Evolutionary conservation across 1,284 basidiomycete genomes (phyloP), one percentile per base, ranked within the genome.

Genomic region (Ceratorhiza oryzae-sativae): DNA sequence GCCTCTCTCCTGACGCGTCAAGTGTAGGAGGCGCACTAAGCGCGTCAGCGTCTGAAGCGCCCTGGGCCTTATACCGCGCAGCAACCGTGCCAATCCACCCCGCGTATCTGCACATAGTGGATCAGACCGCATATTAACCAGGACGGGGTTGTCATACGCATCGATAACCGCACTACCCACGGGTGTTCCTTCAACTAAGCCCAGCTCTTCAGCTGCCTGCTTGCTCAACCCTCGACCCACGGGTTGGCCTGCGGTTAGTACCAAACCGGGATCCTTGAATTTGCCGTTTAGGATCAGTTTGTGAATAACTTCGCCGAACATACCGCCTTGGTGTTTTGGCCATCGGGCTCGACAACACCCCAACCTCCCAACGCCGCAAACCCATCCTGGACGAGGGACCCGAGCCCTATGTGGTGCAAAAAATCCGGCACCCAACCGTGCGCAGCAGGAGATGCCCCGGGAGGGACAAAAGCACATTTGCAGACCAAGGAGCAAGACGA

Each of bases 81-180:
- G 93, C 97, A 45, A 98, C 89, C 0, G 97, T 98, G 20, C 97
- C 97, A 76, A 99, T 85, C 97, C 97, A 99, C n/a, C 97, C 97
- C 1, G 97, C 95, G 80, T 98, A 98, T 6, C 92, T 94, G 75
- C 25, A 8, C 13, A 32, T 25, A 27, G 27, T 25, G 13, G 12
- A 59, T 18, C n/a, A 25, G 27, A 30, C 18, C 23, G 34, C 12
- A 63, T 51, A n/a, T 13, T 36, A n/a, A 23, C 36, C 39, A 36
- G 23, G 45, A 9, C 39, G 20, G 23, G 45, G 12, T n/a, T 6
- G 1, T 82, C 88, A 79, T 78, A 95, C 86, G 96, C 97, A 77
- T 99, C 97, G 77, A 99, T 98, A 56, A 99, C 87, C 25, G 89
- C 96, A 76, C 94, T 96, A 5, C 96, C 96, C 20, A 98, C 95